Evolutionary conservation across 345 rosid species (phyloP).

Genomic region (Sisymbrium altissimum): DNA sequence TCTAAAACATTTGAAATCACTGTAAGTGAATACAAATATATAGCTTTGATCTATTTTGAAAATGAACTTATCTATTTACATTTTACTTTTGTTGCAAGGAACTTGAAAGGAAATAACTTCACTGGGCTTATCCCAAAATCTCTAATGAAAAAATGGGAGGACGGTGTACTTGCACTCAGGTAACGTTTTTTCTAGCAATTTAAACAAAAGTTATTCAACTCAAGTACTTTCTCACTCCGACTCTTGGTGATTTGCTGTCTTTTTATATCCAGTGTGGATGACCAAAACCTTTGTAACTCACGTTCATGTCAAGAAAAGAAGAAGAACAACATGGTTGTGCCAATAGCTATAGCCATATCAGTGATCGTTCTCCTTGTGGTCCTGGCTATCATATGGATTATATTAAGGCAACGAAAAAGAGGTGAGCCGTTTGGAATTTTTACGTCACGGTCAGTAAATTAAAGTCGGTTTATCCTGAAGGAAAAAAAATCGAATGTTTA

Average conservation of each 20-base stretch:
- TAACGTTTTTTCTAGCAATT: conserved; percentile 7
- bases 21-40: conserved; percentile 30
- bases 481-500: background rate
- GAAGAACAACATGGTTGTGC: conserved; percentile 31
- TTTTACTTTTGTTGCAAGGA: conserved; percentile 28
- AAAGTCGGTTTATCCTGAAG: background rate
- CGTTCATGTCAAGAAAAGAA: conserved; percentile 39
- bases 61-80: background rate
- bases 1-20: conserved; percentile 33
- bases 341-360: conserved; percentile 28
- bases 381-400: conserved; percentile 24
- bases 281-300: conserved; percentile 37
- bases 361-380: conserved; percentile 29
- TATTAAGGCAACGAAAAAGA: conserved; percentile 34
- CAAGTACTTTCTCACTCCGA: background rate
- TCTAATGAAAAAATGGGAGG: conserved; percentile 36
- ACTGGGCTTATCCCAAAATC: conserved; percentile 46
- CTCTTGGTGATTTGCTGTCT: background rate
- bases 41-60: background rate
- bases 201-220: background rate
- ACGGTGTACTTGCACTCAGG: conserved; percentile 43
- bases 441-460: background rate
- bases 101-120: conserved; percentile 49
- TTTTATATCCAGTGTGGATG: conserved; percentile 36
- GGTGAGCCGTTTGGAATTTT: conserved; percentile 16